phyloP scores from a whole-genome alignment of 1,284 basidiomycete genomes.

The Ustilago tritici region DNA sequence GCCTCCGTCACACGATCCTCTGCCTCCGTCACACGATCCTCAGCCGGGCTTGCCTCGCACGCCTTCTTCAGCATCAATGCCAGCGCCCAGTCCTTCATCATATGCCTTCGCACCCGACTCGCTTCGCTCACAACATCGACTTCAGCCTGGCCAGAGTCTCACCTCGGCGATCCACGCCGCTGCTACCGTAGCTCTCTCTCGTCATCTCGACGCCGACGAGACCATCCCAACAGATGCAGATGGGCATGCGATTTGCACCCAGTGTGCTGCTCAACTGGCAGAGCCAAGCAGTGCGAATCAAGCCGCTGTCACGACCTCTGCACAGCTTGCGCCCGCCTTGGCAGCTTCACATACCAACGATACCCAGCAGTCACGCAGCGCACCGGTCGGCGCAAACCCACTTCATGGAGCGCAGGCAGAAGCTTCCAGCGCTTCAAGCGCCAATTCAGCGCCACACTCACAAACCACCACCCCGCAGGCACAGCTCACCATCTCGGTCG shows the following conservation, averaged over 20 bases:
- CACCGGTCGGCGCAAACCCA: background rate
- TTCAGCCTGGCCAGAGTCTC: conserved; percentile 42
- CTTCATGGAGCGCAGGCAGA: background rate
- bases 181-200: conserved; percentile 42
- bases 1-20: conserved; percentile 19
- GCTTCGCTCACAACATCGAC: conserved; percentile 39
- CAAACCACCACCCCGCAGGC: conserved; percentile 13
- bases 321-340: background rate
- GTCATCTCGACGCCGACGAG: conserved; percentile 39
- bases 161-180: conserved; percentile 54
- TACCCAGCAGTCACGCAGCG: conserved; percentile 11
- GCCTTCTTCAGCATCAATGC: conserved; percentile 30
- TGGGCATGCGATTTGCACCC: conserved; percentile 40
- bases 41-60: conserved; percentile 23
- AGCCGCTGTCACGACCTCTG: background rate
- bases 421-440: background rate
- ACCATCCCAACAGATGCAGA: conserved; percentile 26
- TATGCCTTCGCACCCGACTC: conserved; percentile 50
- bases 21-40: conserved; percentile 16
- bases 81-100: conserved; percentile 50
- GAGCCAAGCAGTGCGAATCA: background rate
- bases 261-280: conserved; percentile 33
- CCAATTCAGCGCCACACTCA: background rate
- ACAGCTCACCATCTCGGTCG: conserved; percentile 47
- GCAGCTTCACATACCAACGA: conserved; percentile 7